A percentile compares a stretch with the other conserved stretches of the same genome.
phyloP scores from a whole-genome alignment of 129 eudicot species.

The Chrysanthemum seticuspe region DNA sequence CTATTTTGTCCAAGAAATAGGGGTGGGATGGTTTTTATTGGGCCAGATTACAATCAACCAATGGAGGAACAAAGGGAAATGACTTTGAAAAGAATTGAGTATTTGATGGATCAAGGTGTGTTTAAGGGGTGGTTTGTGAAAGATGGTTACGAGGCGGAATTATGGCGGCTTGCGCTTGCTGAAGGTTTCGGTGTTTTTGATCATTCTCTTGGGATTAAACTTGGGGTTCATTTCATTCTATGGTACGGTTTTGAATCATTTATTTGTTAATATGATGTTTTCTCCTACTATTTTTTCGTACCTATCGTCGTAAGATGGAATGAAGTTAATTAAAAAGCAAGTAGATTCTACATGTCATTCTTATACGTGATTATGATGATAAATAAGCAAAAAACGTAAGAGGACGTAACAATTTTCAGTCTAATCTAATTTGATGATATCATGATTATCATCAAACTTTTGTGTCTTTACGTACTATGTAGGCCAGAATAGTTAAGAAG shows the following conservation, averaged over 20 bases:
- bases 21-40: constrained; percentile 54
- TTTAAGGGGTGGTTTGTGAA: constrained; percentile 29
- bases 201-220: constrained; percentile 24
- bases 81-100: constrained; percentile 35
- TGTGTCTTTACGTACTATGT: too few species aligned
- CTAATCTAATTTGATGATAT: too few species aligned
- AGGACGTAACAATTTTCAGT: too few species aligned
- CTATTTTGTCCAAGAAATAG: constrained; percentile 46
- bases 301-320: too few species aligned
- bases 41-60: constrained; percentile 49
- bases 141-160: constrained; percentile 24
- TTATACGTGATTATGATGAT: too few species aligned
- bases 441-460: too few species aligned
- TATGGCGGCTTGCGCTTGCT: constrained; percentile 17
- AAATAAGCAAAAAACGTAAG: too few species aligned
- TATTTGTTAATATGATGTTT: neutral
- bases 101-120: constrained; percentile 30
- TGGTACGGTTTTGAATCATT: constrained; percentile 10
- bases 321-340: too few species aligned
- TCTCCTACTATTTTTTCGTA: too few species aligned
- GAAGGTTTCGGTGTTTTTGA: constrained; percentile 20
- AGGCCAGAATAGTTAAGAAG: too few species aligned
- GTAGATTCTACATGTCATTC: too few species aligned
- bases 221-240: constrained; percentile 30
- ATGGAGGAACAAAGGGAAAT: constrained; percentile 81